Evolutionary conservation across 768 basidiomycete genomes (phyloP), one percentile per base, ranked within the genome.

Genomic region (Asterophora lycoperdoides): DNA sequence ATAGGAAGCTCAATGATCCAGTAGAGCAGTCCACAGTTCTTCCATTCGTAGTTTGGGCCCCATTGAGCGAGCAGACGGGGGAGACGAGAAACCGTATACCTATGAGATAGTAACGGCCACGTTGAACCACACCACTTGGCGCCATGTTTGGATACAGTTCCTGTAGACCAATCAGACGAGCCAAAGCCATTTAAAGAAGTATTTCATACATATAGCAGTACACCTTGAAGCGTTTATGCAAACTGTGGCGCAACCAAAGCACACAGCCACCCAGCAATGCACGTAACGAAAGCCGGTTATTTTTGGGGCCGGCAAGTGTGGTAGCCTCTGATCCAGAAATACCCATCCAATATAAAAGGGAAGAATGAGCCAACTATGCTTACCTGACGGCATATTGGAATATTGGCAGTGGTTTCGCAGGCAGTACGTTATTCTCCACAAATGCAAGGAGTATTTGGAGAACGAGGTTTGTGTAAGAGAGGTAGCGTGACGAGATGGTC

Each of bases 221-320:
- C 0, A 77, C 74, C 49, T 85, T 80, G 4, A 86, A 64, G 23
- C 69, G 74, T 55, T 76, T 83, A 48, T 85, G 81, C 26, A 87
- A 64, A 58, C 85, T 86, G 55, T 88, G 84, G 14, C 82, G 78
- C 20, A 86, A 62, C 83, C 83, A 87, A 11, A 87, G 68, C 5
- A 83, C 71, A 55, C 80, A 83, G 48, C 80, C 84, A 60, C 87
- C 84, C n/a, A 87, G 58, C 18, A 86, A 47, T 3, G 81, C 76
- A 55, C 80, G 81, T 19, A 83, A 52, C 1, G 76, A 75, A 1
- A 80, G 69, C 42, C 75, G 68, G 8, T 69, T 64, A 4, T 46
- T 1, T 62, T 58, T 7, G 70, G 58, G 9, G 61, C 46, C 1
- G 82, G 74, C 34, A 86, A 67, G 11, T 70, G 57, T 9, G 85